These are phyloP conservation scores for Cubamyces lactineus DNA, from an alignment of 768 basidiomycete genomes.

Conservation along the genomic window DNA sequence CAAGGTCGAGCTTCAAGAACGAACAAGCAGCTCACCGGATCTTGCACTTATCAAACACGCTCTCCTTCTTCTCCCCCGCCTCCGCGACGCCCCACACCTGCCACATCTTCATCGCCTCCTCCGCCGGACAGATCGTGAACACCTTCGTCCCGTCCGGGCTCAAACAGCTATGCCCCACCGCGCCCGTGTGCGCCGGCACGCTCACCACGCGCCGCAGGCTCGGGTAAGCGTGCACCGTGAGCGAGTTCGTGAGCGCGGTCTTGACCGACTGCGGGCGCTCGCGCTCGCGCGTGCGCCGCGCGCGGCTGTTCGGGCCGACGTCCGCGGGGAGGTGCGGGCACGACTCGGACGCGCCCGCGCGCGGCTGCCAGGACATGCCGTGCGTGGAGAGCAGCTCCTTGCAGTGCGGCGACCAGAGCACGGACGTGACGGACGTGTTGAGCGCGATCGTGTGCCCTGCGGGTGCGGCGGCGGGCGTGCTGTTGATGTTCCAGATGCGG, in stretches of 20 bases:
- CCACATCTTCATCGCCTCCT: constrained; percentile 77
- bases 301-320: constrained; percentile 19
- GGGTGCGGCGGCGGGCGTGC: constrained; percentile 50
- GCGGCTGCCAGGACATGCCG: constrained; percentile 49
- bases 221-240: constrained; percentile 58
- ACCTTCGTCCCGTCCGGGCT: constrained; percentile 63
- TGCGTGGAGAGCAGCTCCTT: constrained; percentile 64
- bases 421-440: constrained; percentile 59
- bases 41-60: constrained; percentile 49
- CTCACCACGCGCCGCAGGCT: constrained; percentile 54
- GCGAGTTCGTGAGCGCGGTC: constrained; percentile 42
- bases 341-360: constrained; percentile 22
- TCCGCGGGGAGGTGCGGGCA: constrained; percentile 19
- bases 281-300: constrained; percentile 27
- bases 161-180: constrained; percentile 63
- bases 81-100: constrained; percentile 56
- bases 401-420: constrained; percentile 61
- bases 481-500: constrained; percentile 54
- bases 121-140: constrained; percentile 64
- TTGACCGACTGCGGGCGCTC: constrained; percentile 28
- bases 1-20: too few relatives aligned
- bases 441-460: constrained; percentile 49
- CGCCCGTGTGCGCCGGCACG: constrained; percentile 56
- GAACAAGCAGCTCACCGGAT: constrained; percentile 41
- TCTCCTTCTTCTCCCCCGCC: constrained; percentile 40